Conservation (phyloP, 2,329 filamentous ascomycete genomes). For the Aspergillus sp. region DNA sequence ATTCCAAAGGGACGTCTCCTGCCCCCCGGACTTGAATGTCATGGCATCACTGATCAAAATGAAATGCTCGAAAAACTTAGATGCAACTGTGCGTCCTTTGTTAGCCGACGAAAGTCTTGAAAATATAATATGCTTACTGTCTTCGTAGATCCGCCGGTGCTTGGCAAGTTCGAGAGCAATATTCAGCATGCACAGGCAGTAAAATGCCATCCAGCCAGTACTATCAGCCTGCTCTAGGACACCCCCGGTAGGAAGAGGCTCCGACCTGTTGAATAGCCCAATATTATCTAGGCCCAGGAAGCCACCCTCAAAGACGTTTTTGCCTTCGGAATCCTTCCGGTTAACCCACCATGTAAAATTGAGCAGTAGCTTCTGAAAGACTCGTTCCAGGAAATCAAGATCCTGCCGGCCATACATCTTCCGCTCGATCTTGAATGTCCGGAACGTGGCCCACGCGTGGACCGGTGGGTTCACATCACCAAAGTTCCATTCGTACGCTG, state of each 20-base stretch:
- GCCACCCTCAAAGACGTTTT: conserved; percentile 96
- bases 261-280: conserved; percentile 93
- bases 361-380: conserved; percentile 92
- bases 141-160: conserved; percentile 91
- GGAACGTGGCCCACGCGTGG: conserved; percentile 93
- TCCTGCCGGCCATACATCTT: conserved; percentile 96
- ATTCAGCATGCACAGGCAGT: conserved; percentile 94
- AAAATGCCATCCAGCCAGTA: conserved; percentile 99
- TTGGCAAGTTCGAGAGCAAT: conserved; percentile 94
- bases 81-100: conserved; percentile 63
- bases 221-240: conserved; percentile 95
- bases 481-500: conserved; percentile 97
- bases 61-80: conserved; percentile 99
- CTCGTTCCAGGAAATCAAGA: conserved; percentile 90
- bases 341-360: conserved; percentile 99
- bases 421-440: conserved; percentile 96
- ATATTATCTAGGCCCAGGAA: conserved; percentile 97
- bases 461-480: conserved; percentile 95
- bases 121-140: conserved; percentile 50
- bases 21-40: conserved; percentile 73
- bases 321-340: conserved; percentile 88
- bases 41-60: conserved; percentile 97
- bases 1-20: conserved; percentile 89
- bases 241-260: conserved; percentile 90
- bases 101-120: neutral